phyloP scores from a whole-genome alignment of 2,329 filamentous ascomycete species.

The Paecilomyces dactylethromorphus region DNA sequence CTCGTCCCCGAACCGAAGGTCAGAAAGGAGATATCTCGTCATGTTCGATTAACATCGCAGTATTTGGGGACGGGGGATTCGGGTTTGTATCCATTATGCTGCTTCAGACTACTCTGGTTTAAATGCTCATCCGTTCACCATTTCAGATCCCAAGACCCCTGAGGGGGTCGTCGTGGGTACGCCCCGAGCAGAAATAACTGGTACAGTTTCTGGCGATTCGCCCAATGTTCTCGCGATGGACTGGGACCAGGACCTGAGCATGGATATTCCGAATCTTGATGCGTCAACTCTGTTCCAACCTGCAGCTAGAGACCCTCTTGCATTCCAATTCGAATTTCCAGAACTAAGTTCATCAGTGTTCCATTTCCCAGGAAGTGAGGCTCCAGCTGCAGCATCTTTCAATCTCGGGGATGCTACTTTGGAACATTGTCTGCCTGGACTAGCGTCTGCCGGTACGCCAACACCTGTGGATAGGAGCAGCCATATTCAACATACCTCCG shows the following conservation, averaged over 20 bases:
- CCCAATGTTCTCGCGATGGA: not conserved
- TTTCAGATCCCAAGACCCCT: slow-evolving; percentile 10
- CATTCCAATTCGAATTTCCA: too few species aligned
- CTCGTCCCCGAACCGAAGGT: slow-evolving; percentile 12
- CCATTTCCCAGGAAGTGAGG: too few species aligned
- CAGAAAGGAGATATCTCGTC: slow-evolving; percentile 14
- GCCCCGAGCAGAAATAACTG: slow-evolving; percentile 4
- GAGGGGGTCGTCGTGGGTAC: slow-evolving; percentile 9
- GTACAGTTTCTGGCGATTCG: not conserved
- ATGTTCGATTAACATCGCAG: slow-evolving; percentile 7
- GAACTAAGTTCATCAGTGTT: too few species aligned
- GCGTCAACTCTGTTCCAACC: too few species aligned
- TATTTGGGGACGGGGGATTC: slow-evolving; percentile 4
- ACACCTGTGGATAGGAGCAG: not conserved
- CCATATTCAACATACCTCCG: not conserved
- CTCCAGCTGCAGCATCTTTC: too few species aligned
- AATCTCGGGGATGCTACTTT: too few species aligned
- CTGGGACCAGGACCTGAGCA: too few species aligned
- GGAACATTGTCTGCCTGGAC: too few species aligned
- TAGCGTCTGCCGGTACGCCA: not conserved
- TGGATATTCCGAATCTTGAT: too few species aligned
- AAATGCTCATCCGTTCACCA: slow-evolving; percentile 2
- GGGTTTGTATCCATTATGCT: slow-evolving; percentile 5
- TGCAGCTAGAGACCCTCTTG: too few species aligned
- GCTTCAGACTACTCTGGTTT: not conserved